phyloP scores from a whole-genome alignment of 2,329 filamentous ascomycete genomes.

The Bipolaris gigantea region DNA sequence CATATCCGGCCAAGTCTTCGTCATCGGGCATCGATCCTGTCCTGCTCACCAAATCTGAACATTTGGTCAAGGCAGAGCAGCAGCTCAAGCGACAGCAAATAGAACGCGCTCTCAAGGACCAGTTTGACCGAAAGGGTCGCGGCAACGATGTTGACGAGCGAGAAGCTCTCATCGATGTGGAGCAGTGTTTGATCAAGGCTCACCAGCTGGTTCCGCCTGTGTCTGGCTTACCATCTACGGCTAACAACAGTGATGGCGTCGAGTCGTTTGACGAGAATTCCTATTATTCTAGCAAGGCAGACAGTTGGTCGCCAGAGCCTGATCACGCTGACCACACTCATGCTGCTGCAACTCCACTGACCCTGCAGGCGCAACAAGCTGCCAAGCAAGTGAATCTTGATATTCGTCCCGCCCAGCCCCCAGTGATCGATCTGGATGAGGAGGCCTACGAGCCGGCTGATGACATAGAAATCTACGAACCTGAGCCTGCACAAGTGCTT shows the following conservation, averaged over 20 bases:
- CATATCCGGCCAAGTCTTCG: conserved; percentile 48
- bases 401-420: conserved; percentile 19
- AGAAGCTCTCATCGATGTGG: conserved; percentile 47
- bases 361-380: conserved; percentile 30
- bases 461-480: conserved; percentile 46
- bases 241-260: conserved; percentile 67
- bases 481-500: conserved; percentile 30
- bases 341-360: conserved; percentile 38
- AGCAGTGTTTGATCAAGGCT: conserved; percentile 57
- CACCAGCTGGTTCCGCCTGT: conserved; percentile 72
- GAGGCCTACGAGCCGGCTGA: conserved; percentile 45
- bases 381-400: conserved; percentile 23
- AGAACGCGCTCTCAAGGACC: conserved; percentile 75
- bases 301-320: conserved; percentile 69
- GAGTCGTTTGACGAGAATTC: conserved; percentile 92
- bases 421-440: conserved; percentile 44
- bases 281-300: conserved; percentile 89
- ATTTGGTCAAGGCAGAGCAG: conserved; percentile 79
- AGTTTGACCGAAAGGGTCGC: conserved; percentile 64
- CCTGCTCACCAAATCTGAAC: conserved; percentile 81
- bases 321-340: conserved; percentile 33
- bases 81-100: conserved; percentile 78
- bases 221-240: conserved; percentile 57
- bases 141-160: conserved; percentile 56
- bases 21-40: conserved; percentile 78